Evolutionary conservation across 2,329 filamentous ascomycete genomes (phyloP).

Genomic region (Monascus ruber): DNA sequence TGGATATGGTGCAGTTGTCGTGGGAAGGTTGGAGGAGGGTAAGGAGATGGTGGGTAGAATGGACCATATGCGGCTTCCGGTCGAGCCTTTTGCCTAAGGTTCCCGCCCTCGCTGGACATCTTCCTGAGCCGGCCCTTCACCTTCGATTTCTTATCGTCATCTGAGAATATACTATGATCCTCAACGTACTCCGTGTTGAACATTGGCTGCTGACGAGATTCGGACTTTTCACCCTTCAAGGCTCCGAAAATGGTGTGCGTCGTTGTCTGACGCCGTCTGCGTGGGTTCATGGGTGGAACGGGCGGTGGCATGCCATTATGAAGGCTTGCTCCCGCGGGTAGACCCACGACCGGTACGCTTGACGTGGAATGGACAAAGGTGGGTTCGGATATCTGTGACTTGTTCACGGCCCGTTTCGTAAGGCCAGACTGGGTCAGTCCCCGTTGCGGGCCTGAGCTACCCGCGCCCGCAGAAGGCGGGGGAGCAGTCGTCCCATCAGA

Average conservation of each 20-base stretch:
- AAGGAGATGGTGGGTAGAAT: background rate
- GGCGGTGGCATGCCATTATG: slow-evolving; percentile 44
- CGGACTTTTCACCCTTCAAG: slow-evolving; percentile 26
- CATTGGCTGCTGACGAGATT: slow-evolving; percentile 15
- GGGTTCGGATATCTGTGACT: slow-evolving; percentile 52
- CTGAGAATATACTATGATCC: slow-evolving; percentile 34
- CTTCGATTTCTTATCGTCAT: slow-evolving; percentile 27
- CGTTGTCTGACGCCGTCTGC: slow-evolving; percentile 40
- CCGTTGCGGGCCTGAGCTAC: slow-evolving; percentile 16
- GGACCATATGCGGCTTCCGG: slow-evolving; percentile 25
- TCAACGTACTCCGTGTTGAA: slow-evolving; percentile 14
- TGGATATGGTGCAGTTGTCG: slow-evolving; percentile 17
- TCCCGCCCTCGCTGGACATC: slow-evolving; percentile 40
- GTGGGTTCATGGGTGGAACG: slow-evolving; percentile 49
- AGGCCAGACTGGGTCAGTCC: slow-evolving; percentile 17
- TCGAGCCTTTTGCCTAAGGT: slow-evolving; percentile 34
- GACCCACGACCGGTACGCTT: slow-evolving; percentile 46
- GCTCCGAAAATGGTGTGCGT: slow-evolving; percentile 30
- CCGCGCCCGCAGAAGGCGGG: slow-evolving; percentile 5
- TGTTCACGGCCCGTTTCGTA: slow-evolving; percentile 49
- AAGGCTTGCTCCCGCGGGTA: slow-evolving; percentile 45
- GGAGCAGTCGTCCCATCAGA: slow-evolving; percentile 22
- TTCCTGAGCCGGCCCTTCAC: slow-evolving; percentile 35
- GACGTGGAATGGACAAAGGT: slow-evolving; percentile 42
- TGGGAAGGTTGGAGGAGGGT: slow-evolving; percentile 17